phyloP scores from a whole-genome alignment of 345 rosid species.

The Salix viminalis region DNA sequence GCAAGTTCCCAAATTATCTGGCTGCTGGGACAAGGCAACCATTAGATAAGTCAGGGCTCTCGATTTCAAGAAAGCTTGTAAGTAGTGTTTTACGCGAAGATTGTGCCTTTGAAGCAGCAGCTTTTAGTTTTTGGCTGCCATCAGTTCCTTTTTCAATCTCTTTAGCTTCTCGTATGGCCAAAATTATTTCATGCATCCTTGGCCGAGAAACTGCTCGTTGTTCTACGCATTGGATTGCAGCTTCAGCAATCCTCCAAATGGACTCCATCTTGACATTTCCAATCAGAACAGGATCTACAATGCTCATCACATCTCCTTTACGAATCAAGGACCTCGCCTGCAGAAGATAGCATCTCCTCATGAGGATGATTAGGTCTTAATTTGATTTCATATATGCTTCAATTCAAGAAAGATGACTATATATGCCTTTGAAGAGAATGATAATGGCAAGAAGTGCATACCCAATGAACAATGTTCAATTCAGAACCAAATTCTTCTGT shows the following conservation, averaged over 20 bases:
- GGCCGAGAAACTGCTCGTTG: slow-evolving; percentile 65
- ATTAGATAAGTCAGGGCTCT: slow-evolving; percentile 74
- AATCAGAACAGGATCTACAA: slow-evolving; percentile 55
- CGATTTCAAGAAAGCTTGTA: slow-evolving; percentile 85
- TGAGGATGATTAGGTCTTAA: not conserved
- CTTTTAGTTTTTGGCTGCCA: slow-evolving; percentile 30
- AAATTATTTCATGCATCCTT: slow-evolving; percentile 77
- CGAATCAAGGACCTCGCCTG: slow-evolving; percentile 85
- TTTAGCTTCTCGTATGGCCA: slow-evolving; percentile 80
- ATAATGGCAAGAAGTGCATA: slow-evolving; percentile 21
- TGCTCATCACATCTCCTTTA: slow-evolving; percentile 72
- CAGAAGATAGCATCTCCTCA: slow-evolving; percentile 6
- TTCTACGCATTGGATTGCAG: slow-evolving; percentile 82
- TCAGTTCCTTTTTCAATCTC: slow-evolving; percentile 65
- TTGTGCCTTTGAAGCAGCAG: slow-evolving; percentile 52
- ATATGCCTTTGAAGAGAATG: slow-evolving; percentile 2
- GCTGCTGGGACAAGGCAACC: slow-evolving; percentile 71
- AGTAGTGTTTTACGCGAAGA: slow-evolving; percentile 80
- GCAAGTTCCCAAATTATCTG: slow-evolving; percentile 31
- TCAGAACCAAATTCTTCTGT: slow-evolving; percentile 81
- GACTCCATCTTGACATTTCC: slow-evolving; percentile 74
- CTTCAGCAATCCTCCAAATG: slow-evolving; percentile 85
- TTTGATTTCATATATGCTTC: not conserved
- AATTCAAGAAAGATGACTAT: not conserved
- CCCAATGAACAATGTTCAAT: slow-evolving; percentile 91